Conservation (phyloP, 257 asterid genomes). For the Primulina huaijiensis region DNA sequence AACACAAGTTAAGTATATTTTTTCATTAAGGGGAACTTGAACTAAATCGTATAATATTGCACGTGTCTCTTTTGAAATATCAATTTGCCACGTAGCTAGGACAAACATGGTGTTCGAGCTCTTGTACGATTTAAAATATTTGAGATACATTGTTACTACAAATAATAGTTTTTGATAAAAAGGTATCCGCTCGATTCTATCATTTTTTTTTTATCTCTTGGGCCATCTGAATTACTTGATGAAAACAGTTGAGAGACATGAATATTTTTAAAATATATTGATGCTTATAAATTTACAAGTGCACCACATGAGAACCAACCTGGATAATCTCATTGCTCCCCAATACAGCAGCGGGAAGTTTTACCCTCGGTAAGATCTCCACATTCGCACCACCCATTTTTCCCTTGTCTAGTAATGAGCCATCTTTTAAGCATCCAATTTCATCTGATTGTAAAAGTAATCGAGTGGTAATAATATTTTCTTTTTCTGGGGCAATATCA, state of each 20-base stretch:
- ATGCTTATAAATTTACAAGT: constrained; percentile 11
- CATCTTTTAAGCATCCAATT: constrained; percentile 49
- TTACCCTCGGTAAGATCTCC: constrained; percentile 59
- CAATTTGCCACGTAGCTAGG: too few species aligned
- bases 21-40: neutral
- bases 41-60: neutral
- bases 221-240: neutral
- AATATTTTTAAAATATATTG: neutral
- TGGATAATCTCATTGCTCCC: constrained; percentile 66
- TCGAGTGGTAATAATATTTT: constrained; percentile 68
- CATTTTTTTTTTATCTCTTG: neutral
- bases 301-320: constrained; percentile 39
- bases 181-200: neutral
- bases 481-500: constrained; percentile 76
- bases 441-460: constrained; percentile 79
- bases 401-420: constrained; percentile 43
- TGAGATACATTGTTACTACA: too few species aligned
- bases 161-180: too few species aligned
- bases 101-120: too few species aligned
- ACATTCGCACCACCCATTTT: constrained; percentile 66
- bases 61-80: too few species aligned
- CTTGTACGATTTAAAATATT: too few species aligned
- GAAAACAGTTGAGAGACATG: neutral
- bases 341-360: constrained; percentile 56
- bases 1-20: neutral